These are phyloP conservation scores for Phytomonas francai DNA, from an alignment of 208 protist species.

Conservation along the genomic window DNA sequence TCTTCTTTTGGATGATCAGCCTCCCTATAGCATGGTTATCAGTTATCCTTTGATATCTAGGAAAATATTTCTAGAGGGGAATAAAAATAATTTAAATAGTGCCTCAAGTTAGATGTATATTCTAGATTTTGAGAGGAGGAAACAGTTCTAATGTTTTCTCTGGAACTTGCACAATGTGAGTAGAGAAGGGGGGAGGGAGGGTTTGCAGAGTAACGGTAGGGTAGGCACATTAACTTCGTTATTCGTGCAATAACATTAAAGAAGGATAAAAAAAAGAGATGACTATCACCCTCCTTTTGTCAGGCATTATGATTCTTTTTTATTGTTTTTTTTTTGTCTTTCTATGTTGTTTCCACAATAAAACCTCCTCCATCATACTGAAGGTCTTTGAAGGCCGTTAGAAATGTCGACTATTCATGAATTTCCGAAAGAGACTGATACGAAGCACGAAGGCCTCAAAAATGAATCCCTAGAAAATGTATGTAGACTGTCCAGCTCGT, in stretches of 20 bases:
- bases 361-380: background rate
- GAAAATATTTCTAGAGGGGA: background rate
- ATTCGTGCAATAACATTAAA: background rate
- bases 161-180: background rate
- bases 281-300: background rate
- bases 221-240: background rate
- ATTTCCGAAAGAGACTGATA: background rate
- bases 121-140: background rate
- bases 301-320: background rate
- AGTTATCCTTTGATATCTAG: background rate
- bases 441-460: conserved; percentile 1
- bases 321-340: background rate
- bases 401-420: background rate
- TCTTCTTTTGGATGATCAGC: background rate
- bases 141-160: background rate
- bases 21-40: background rate
- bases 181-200: background rate
- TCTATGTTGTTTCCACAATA: background rate
- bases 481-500: conserved; percentile 6
- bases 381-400: background rate
- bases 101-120: background rate
- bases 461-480: background rate
- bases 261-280: background rate
- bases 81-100: background rate
- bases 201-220: background rate